Conservation (phyloP, 2,329 filamentous ascomycete genomes). For the Blastomyces percursus region DNA sequence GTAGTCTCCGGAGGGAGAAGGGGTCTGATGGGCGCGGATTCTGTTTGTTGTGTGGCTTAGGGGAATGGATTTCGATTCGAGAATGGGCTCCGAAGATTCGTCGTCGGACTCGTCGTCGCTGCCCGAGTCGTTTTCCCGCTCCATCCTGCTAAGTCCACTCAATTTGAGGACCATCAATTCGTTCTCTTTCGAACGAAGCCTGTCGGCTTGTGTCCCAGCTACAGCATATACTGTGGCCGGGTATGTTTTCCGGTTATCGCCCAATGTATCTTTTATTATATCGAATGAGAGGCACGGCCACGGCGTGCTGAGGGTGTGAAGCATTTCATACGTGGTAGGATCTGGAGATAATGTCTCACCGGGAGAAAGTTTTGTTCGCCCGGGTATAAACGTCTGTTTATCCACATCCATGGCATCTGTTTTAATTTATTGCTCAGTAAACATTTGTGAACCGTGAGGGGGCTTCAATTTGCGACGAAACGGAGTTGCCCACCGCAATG, state of each 20-base stretch:
- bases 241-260: slow-evolving; percentile 83
- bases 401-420: slow-evolving; percentile 82
- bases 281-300: slow-evolving; percentile 98
- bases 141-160: slow-evolving; percentile 80
- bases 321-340: slow-evolving; percentile 91
- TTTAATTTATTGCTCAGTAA: slow-evolving; percentile 14
- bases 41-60: slow-evolving; percentile 84
- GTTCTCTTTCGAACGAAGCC: slow-evolving; percentile 66
- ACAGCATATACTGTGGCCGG: slow-evolving; percentile 93
- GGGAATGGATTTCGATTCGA: slow-evolving; percentile 84
- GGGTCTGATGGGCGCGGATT: slow-evolving; percentile 74
- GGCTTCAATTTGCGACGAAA: slow-evolving; percentile 5
- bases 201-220: slow-evolving; percentile 84
- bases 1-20: slow-evolving; percentile 51
- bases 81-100: slow-evolving; percentile 67
- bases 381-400: slow-evolving; percentile 90
- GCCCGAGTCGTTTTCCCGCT: slow-evolving; percentile 56
- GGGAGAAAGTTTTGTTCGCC: slow-evolving; percentile 78
- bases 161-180: slow-evolving; percentile 94
- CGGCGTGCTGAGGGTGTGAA: slow-evolving; percentile 83
- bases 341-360: slow-evolving; percentile 88
- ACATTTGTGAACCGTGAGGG: background rate
- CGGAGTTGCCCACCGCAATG: slow-evolving; percentile 15
- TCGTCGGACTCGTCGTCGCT: slow-evolving; percentile 42
- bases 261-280: slow-evolving; percentile 72